These are phyloP conservation scores for Paxillus ammoniavirescens DNA, from an alignment of 768 basidiomycete species.

Conservation along the genomic window DNA sequence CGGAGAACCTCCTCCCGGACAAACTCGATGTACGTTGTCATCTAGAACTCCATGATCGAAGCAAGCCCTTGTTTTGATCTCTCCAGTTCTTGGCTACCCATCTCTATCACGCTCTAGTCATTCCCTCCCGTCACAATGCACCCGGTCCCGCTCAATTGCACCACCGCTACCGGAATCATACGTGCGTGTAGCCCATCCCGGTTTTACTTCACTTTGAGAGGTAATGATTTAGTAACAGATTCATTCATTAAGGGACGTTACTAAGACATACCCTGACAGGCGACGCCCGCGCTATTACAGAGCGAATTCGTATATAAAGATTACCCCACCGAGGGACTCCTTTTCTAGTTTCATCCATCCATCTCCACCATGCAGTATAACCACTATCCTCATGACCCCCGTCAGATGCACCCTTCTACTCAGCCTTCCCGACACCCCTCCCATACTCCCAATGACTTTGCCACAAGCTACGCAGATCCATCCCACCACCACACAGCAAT, in stretches of 20 bases:
- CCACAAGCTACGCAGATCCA: conserved; percentile 22
- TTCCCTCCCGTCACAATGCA: conserved; percentile 24
- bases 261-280: conserved; percentile 35
- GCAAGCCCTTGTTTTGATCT: conserved; percentile 16
- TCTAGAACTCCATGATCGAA: conserved; percentile 34
- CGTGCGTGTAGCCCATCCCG: conserved; percentile 34
- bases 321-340: conserved; percentile 8
- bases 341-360: conserved; percentile 8
- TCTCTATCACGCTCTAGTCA: conserved; percentile 14
- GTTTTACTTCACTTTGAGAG: conserved; percentile 32
- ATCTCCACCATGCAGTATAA: conserved; percentile 28
- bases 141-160: conserved; percentile 23
- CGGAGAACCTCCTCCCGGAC: conserved; percentile 28
- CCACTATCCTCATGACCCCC: conserved; percentile 19
- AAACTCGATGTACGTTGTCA: conserved; percentile 29
- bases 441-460: conserved; percentile 19
- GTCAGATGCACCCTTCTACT: conserved; percentile 15
- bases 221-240: conserved; percentile 39
- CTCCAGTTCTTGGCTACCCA: conserved; percentile 24
- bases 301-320: conserved; percentile 34
- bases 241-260: conserved; percentile 38
- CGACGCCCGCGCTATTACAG: conserved; percentile 35
- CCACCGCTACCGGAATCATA: conserved; percentile 35
- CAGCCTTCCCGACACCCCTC: conserved; percentile 15
- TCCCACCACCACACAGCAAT: conserved; percentile 22